Conservation (phyloP, 2,329 filamentous ascomycete species). For the Lecanicillium sp. region DNA sequence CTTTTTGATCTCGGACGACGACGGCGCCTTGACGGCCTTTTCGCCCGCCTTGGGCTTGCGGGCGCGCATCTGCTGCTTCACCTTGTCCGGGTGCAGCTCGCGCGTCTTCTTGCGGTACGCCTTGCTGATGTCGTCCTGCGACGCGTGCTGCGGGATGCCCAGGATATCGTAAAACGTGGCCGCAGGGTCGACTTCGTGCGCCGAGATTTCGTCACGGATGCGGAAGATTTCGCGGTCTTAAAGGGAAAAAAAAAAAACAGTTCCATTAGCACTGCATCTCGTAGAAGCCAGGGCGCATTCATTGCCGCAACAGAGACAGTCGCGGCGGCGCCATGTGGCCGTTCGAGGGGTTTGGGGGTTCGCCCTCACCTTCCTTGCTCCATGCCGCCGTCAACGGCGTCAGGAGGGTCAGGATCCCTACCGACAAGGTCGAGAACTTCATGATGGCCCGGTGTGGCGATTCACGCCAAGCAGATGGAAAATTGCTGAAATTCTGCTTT, state of each 20-base stretch:
- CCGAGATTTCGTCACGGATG: constrained; percentile 77
- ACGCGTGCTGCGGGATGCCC: constrained; percentile 65
- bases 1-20: constrained; percentile 66
- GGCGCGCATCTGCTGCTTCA: constrained; percentile 73
- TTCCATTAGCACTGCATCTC: background rate
- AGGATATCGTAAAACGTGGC: constrained; percentile 95
- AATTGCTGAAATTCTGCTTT: constrained; percentile 5
- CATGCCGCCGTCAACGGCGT: constrained; percentile 66
- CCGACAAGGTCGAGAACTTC: constrained; percentile 61
- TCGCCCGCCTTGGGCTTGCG: constrained; percentile 57
- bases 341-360: background rate
- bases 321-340: background rate
- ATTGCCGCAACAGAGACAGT: background rate
- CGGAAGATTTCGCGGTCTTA: constrained; percentile 98
- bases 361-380: constrained; percentile 73
- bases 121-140: constrained; percentile 84
- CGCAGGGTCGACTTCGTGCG: constrained; percentile 68
- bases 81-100: constrained; percentile 89
- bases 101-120: constrained; percentile 86
- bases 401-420: constrained; percentile 64
- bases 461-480: background rate
- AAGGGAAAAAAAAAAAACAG: background rate
- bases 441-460: constrained; percentile 47
- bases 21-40: constrained; percentile 64
- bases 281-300: background rate